Percentiles rank a stretch among this genome's conserved stretches.
These are phyloP conservation scores for Pterocarpus macrocarpus DNA, from an alignment of 306 rosid genomes.

Conservation along the genomic window DNA sequence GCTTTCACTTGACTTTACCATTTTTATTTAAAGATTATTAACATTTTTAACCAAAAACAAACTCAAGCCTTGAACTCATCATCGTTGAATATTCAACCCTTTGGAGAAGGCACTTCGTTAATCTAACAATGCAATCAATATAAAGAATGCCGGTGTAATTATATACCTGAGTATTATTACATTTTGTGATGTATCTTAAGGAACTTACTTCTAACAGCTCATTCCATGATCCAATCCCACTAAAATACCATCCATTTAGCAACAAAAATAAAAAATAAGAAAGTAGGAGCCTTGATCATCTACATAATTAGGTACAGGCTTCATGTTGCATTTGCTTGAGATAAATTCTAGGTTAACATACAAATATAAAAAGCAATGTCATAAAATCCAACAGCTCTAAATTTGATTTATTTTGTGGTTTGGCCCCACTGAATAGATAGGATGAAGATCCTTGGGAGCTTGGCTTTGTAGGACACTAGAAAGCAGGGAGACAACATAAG, in stretches of 20 bases:
- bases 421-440: slow-evolving; percentile 2
- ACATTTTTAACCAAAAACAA: neutral
- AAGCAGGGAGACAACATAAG: neutral
- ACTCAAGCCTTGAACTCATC: neutral
- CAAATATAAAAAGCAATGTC: neutral
- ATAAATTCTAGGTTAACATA: neutral
- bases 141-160: neutral
- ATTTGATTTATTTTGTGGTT: neutral
- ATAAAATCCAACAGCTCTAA: neutral
- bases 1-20: neutral
- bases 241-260: neutral
- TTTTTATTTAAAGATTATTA: neutral
- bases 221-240: neutral
- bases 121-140: neutral
- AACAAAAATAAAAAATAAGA: neutral
- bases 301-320: neutral
- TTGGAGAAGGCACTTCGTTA: neutral
- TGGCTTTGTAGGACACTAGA: neutral
- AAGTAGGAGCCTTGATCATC: neutral
- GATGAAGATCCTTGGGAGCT: slow-evolving; percentile 15
- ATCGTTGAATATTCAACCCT: neutral
- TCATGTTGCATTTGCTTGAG: neutral
- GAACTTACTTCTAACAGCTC: neutral
- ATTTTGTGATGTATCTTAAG: neutral
- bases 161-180: neutral